Conservation (phyloP, 2,329 filamentous ascomycete species). For the Fusarium continuum region DNA sequence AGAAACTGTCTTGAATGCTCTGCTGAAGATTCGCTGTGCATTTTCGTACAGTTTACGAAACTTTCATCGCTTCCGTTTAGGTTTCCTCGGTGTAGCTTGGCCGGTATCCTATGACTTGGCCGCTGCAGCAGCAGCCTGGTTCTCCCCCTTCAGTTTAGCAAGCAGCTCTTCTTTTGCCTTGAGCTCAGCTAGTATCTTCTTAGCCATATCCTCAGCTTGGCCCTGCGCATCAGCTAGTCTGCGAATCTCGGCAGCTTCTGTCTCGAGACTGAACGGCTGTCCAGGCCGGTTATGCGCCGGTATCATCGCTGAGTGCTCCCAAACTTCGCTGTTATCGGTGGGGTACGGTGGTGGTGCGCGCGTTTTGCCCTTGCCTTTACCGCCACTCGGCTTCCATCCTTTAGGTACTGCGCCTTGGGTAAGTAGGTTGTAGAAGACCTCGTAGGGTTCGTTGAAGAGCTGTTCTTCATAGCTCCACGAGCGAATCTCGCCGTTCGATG, state of each 20-base stretch:
- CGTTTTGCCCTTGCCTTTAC: constrained; percentile 62
- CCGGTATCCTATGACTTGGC: constrained; percentile 44
- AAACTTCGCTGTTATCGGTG: constrained; percentile 59
- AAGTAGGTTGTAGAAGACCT: constrained; percentile 87
- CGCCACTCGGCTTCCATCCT: constrained; percentile 56
- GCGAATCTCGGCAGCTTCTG: constrained; percentile 70
- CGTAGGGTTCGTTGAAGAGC: constrained; percentile 96
- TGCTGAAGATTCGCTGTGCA: neutral
- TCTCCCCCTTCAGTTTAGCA: constrained; percentile 67
- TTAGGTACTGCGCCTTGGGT: constrained; percentile 74
- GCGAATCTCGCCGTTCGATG: constrained; percentile 70
- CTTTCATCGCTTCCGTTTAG: neutral
- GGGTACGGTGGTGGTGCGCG: constrained; percentile 52
- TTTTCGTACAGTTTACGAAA: neutral
- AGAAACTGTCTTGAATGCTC: neutral
- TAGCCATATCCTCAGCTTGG: constrained; percentile 69
- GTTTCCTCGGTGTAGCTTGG: constrained; percentile 1
- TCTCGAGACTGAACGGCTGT: constrained; percentile 78
- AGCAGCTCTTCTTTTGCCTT: constrained; percentile 72
- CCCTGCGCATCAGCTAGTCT: constrained; percentile 70
- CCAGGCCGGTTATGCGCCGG: constrained; percentile 72
- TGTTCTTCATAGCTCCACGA: constrained; percentile 92
- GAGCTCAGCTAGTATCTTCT: constrained; percentile 67
- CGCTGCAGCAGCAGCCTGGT: constrained; percentile 56
- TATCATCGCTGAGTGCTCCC: constrained; percentile 78